Evolutionary conservation across 116 monocot species (phyloP).

Genomic region (Dioscorea cayenensis): DNA sequence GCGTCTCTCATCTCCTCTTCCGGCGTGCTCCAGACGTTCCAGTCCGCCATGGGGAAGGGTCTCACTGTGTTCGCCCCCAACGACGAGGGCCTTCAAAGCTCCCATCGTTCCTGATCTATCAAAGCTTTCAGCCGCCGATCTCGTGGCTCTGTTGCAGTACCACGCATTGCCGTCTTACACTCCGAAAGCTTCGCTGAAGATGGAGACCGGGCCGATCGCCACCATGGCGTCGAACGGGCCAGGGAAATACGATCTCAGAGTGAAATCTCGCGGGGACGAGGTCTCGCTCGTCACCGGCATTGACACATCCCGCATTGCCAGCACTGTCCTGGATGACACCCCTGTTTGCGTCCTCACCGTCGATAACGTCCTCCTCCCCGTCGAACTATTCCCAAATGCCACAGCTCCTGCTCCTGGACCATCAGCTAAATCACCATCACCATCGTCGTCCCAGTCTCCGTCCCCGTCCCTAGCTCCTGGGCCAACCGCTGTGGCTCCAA

Average conservation of each 20-base stretch:
- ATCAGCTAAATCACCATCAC: background rate
- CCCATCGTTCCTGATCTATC: constrained; percentile 39
- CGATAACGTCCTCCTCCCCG: constrained; percentile 23
- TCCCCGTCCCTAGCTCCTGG: background rate
- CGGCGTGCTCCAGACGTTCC: constrained; percentile 59
- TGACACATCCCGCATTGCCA: constrained; percentile 63
- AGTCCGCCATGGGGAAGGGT: constrained; percentile 55
- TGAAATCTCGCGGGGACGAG: constrained; percentile 54
- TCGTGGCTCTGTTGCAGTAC: constrained; percentile 64
- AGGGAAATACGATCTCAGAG: constrained; percentile 51
- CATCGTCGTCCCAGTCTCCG: background rate
- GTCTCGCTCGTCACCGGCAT: constrained; percentile 66
- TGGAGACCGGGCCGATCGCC: constrained; percentile 14
- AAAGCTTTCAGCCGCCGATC: constrained; percentile 52
- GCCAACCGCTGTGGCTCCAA: constrained; percentile 9
- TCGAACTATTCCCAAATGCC: constrained; percentile 19
- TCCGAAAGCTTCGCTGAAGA: constrained; percentile 57
- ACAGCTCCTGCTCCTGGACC: constrained; percentile 15
- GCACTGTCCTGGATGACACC: constrained; percentile 21
- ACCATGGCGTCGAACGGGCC: constrained; percentile 57
- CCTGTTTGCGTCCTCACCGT: constrained; percentile 31
- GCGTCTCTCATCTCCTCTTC: constrained; percentile 42
- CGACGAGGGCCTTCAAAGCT: constrained; percentile 70
- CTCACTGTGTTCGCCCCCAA: constrained; percentile 75
- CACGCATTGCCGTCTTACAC: constrained; percentile 62